phyloP scores from a whole-genome alignment of 75 land plant species.

The Cupressus sempervirens region DNA sequence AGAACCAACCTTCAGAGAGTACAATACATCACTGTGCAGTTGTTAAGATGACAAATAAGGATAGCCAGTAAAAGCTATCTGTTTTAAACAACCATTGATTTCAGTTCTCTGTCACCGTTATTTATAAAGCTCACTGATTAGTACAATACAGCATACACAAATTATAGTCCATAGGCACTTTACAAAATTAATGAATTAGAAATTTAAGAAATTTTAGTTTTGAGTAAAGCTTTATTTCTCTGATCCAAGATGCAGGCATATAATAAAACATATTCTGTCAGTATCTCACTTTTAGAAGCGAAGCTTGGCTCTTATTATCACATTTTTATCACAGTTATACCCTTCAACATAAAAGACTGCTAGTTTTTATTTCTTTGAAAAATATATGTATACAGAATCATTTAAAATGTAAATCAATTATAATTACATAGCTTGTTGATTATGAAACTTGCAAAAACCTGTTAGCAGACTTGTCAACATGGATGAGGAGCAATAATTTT shows the following conservation, averaged over 20 bases:
- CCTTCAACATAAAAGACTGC: not conserved
- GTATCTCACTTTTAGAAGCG: not conserved
- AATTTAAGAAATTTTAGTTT: not conserved
- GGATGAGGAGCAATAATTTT: not conserved
- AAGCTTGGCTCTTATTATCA: not conserved
- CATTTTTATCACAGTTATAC: not conserved
- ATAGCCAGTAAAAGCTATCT: not conserved
- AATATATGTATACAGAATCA: not conserved
- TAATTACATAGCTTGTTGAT: slow-evolving; percentile 5
- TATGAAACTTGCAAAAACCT: not conserved
- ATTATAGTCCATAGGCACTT: not conserved
- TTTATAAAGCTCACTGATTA: not conserved
- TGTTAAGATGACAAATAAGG: no score
- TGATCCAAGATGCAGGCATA: not conserved
- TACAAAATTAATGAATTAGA: not conserved
- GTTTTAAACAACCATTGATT: not conserved
- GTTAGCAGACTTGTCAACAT: not conserved
- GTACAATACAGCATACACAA: not conserved
- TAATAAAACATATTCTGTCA: not conserved
- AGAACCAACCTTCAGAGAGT: no score
- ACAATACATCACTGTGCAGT: no score
- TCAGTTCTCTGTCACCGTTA: not conserved
- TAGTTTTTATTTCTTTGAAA: slow-evolving; percentile 7
- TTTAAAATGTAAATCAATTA: not conserved
- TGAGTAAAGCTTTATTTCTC: not conserved